Conservation (phyloP, 306 rosid species). For the Rosa persica region DNA sequence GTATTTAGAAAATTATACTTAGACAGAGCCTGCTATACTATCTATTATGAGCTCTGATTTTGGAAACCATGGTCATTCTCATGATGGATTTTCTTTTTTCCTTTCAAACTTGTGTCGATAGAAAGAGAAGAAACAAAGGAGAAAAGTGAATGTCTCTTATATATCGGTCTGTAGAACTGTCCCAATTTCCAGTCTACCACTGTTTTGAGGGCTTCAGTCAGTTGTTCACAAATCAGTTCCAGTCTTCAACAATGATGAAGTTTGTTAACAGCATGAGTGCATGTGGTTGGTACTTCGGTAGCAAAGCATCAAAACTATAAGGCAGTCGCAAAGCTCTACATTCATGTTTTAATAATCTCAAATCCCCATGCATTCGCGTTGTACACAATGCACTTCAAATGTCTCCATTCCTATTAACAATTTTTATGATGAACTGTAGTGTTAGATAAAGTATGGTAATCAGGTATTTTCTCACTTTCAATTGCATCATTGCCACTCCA, state of each 20-base stretch:
- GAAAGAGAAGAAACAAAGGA: not conserved
- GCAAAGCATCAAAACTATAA: not conserved
- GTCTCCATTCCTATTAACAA: not conserved
- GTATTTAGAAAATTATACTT: slow-evolving; percentile 4
- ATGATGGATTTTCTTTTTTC: not conserved
- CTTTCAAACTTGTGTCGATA: not conserved
- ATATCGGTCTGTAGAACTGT: slow-evolving; percentile 8
- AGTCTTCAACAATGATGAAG: slow-evolving; percentile 28
- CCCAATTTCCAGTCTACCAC: slow-evolving; percentile 30
- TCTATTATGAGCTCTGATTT: not conserved
- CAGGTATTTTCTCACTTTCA: not conserved
- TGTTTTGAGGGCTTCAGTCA: slow-evolving; percentile 15
- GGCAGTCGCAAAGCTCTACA: not conserved
- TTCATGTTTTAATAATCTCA: not conserved
- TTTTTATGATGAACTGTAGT: not conserved
- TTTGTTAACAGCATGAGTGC: slow-evolving; percentile 40
- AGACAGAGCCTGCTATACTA: not conserved
- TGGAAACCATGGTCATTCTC: not conserved
- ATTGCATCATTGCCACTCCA: not conserved
- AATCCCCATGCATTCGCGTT: not conserved
- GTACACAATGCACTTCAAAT: not conserved
- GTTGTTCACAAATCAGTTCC: slow-evolving; percentile 24
- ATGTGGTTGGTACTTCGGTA: slow-evolving; percentile 14
- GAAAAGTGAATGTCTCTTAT: not conserved
- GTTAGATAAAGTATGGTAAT: not conserved